Base-by-base conservation (phyloP, 2,329 filamentous ascomycete species). In the Phaeoacremonium minimum region DNA sequence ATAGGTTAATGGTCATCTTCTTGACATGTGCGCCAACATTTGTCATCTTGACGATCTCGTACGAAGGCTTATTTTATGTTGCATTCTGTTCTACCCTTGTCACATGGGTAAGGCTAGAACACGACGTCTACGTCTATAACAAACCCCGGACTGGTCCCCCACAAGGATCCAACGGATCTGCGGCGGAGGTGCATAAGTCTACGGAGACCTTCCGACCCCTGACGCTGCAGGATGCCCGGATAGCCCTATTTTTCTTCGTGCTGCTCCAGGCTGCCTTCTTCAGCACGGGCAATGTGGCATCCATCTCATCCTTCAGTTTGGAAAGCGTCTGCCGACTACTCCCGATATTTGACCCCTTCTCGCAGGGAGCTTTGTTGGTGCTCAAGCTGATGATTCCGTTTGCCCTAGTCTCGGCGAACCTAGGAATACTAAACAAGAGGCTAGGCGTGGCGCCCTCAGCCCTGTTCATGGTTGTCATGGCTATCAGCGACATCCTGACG, bases 251-350 rank as follows among this genome's bases (percentile, higher is more conserved):
- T 70, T 96, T 97, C 72, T 84, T 98, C 60, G 89, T 88, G 48
- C 77, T 98, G 28, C 75, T 98, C 6, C 93, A 98, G 61, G 91
- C 90, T 4, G 93, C 85, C 35, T 98, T 98, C 63, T 98, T 97
- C 74, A 87, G 83, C 64, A 97, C 91, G 0, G 93, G 93, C 45
- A 98, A 98, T 64, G 80, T 98, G 40, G 93, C 93, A 1, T 96
- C 91, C 0, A 66, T 98, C 37, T 95, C 90, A 13, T 87, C 88
- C 2, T 98, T 98, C 67, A 94, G 86, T 43, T 71, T 98, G 28
- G 93, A 97, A 40, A 90, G 86, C 50, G 93, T 98, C 6, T 77
- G 73, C 57, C 83, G 93, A 3, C 77, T 98, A 6, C 75, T 97
- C 33, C 93, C 93, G 5, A 69, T 98, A 43, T 98, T 98, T 60